phyloP scores from a whole-genome alignment of 1,284 basidiomycete genomes.

The Ganoderma lucidum region DNA sequence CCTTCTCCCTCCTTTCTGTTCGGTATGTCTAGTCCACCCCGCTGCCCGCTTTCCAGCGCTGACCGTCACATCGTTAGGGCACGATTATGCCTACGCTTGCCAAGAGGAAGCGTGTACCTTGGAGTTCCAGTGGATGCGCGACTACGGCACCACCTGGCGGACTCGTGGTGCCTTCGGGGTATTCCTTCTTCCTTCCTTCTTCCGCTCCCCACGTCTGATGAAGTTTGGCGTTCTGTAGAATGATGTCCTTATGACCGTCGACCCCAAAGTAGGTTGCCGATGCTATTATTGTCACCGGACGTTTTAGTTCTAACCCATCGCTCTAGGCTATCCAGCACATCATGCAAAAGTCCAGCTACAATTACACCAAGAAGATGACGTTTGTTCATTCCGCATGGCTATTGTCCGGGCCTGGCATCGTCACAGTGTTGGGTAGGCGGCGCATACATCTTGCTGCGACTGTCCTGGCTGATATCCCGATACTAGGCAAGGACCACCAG shows the following conservation, averaged over 20 bases:
- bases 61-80: conserved; percentile 13
- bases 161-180: conserved; percentile 30
- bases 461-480: background rate
- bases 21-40: background rate
- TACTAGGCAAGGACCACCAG: conserved; percentile 27
- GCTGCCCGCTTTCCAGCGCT: background rate
- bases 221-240: conserved; percentile 1
- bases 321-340: conserved; percentile 39
- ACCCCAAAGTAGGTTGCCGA: conserved; percentile 20
- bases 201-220: background rate
- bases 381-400: conserved; percentile 21
- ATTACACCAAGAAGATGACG: conserved; percentile 33
- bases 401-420: conserved; percentile 30
- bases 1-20: conserved; percentile 3
- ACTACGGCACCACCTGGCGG: conserved; percentile 37
- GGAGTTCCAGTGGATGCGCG: conserved; percentile 34
- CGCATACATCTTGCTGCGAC: background rate
- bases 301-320: background rate
- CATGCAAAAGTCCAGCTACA: conserved; percentile 38
- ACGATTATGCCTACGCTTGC: conserved; percentile 29
- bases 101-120: conserved; percentile 34
- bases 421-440: conserved; percentile 31
- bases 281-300: background rate
- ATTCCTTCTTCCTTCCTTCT: background rate
- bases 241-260: conserved; percentile 27